Conservation (phyloP, 257 asterid species). For the Scutellaria galericulata region DNA sequence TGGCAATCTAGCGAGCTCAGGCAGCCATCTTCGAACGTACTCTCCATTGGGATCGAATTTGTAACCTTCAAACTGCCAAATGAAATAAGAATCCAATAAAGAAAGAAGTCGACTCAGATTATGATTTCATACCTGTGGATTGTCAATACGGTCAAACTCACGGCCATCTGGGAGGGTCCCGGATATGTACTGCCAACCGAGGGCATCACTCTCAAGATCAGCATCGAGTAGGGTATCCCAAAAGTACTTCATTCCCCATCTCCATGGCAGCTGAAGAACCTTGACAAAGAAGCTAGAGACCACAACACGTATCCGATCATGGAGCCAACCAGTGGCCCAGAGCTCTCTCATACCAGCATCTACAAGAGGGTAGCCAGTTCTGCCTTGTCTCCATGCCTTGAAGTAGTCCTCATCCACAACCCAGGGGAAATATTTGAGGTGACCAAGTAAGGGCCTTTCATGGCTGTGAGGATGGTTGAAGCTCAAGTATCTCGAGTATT, state of each 20-base stretch:
- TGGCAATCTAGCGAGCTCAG: conserved; percentile 86
- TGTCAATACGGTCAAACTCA: conserved; percentile 82
- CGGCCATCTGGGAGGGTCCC: conserved; percentile 92
- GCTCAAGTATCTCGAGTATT: conserved; percentile 89
- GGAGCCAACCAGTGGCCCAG: conserved; percentile 98
- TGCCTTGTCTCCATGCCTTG: conserved; percentile 94
- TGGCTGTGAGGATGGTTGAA: conserved; percentile 96
- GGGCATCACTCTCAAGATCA: conserved; percentile 96
- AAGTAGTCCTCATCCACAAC: conserved; percentile 81
- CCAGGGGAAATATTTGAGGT: conserved; percentile 84
- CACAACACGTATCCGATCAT: conserved; percentile 86
- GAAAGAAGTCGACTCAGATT: neutral
- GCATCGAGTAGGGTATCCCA: conserved; percentile 97
- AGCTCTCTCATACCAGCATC: conserved; percentile 98
- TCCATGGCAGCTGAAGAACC: conserved; percentile 94
- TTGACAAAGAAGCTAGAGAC: conserved; percentile 95
- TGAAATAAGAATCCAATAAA: neutral
- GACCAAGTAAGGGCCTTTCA: conserved; percentile 86
- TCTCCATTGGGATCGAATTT: conserved; percentile 91
- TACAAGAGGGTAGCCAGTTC: conserved; percentile 93
- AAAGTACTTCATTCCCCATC: conserved; percentile 98
- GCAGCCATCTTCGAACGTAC: conserved; percentile 96
- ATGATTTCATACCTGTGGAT: conserved; percentile 70
- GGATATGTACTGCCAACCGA: conserved; percentile 95
- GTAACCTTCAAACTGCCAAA: conserved; percentile 81